Evolutionary conservation across 495 filamentous ascomycete species (phyloP), one percentile per base, ranked within the genome.

Genomic region (Arthonia radiata): DNA sequence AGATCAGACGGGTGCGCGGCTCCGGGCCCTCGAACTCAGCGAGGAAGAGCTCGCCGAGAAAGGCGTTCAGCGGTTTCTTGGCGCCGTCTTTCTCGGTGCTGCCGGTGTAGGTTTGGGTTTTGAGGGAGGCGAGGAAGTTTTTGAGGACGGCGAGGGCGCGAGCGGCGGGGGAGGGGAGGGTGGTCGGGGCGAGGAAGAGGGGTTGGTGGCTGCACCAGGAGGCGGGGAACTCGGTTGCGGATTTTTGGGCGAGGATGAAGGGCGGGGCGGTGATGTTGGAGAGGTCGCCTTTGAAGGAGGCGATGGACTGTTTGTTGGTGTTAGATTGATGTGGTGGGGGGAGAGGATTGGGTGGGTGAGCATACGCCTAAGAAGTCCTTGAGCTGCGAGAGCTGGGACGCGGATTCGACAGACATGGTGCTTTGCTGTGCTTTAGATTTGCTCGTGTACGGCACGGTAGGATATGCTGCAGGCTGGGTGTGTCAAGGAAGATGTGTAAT

Each of bases 31-130:
- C 18, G 12, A 13, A 26, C 5, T 26, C 31, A 10, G 38, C 43
- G 7, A 42, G 8, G 31, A 47, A 44, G 1, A 44, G 13, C 31
- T 47, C 43, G 7, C 43, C 43, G 2, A 42, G 41, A 25, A 47
- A 44, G 7, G 43, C 41, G 27, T 44, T 47, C 15, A 44, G 31
- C 1, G 43, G 41, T 18, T 44, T 47, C 25, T 47, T 47, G 15
- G 42, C 27, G 22, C 41, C 38, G 3, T 42, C 34, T 18, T 15
- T 27, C 16, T 24, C 23, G 4, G 37, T 22, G n/a, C 39, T 27
- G 4, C 43, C 43, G 8, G 36, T 41, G 21, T 42, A 44, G 19
- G 38, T 34, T 17, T 47, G 41, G 26, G 37, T 34, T 29, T 34
- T 35, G 5, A 47, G 25, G 5, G 30, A 31, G 3, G 29, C 18